Conservation (phyloP, 768 basidiomycete species). For the Termitomyces sp. region DNA sequence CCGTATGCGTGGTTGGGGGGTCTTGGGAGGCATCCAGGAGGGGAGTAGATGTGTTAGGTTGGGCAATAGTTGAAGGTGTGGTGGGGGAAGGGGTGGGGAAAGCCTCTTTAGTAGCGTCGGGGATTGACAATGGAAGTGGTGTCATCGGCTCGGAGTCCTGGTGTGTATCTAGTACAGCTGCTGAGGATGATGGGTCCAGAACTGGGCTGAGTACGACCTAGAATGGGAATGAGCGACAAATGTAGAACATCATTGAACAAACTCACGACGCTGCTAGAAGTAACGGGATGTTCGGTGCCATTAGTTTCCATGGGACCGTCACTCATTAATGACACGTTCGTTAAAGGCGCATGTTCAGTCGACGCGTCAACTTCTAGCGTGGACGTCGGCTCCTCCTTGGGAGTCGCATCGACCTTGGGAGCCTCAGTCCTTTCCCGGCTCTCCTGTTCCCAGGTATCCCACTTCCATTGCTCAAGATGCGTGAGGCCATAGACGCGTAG, state of each 20-base stretch:
- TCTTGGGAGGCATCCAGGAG: neutral
- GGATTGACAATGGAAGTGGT: neutral
- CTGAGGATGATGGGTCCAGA: neutral
- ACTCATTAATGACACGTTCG: neutral
- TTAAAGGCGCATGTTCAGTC: neutral
- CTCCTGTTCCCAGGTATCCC: slow-evolving; percentile 81
- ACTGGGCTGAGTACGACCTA: neutral
- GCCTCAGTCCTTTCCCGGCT: slow-evolving; percentile 36
- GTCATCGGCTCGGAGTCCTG: neutral
- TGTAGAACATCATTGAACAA: neutral
- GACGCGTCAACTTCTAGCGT: neutral
- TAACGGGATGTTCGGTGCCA: neutral
- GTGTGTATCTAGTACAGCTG: neutral
- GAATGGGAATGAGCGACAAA: neutral
- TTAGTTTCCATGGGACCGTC: neutral
- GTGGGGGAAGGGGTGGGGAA: neutral
- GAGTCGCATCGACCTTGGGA: slow-evolving; percentile 33
- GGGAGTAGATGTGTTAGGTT: neutral
- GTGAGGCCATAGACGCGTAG: slow-evolving; percentile 94
- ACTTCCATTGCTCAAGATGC: slow-evolving; percentile 95
- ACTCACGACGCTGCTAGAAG: neutral
- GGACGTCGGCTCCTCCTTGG: neutral
- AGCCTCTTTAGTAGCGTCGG: neutral
- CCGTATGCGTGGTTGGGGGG: neutral
- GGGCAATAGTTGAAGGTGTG: neutral